Evolutionary conservation across 75 land plant species (phyloP).

Genomic region (Picea glauca): DNA sequence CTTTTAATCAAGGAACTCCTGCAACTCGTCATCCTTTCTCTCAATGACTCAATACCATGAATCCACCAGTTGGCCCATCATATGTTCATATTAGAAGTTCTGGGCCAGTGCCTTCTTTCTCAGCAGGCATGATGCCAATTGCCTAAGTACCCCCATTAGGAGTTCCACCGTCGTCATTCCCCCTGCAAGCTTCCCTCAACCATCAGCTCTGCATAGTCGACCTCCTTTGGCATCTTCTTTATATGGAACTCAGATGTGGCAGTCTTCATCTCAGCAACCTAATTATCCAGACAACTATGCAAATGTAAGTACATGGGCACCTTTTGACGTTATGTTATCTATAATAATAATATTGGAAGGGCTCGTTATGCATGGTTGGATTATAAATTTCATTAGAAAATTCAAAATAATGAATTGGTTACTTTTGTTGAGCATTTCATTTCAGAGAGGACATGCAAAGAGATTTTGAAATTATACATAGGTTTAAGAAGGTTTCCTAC

Average conservation of each 20-base stretch:
- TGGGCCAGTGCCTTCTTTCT: not conserved
- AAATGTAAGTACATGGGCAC: no score
- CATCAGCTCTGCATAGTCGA: no score
- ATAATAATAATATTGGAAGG: no score
- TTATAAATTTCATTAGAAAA: not conserved
- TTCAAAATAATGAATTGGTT: not conserved
- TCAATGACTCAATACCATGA: not conserved
- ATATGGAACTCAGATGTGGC: no score
- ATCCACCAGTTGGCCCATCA: not conserved
- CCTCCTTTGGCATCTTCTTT: no score
- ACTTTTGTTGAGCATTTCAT: not conserved
- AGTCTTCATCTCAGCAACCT: no score
- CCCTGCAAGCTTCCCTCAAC: no score
- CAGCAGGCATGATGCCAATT: not conserved
- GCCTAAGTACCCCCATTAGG: not conserved
- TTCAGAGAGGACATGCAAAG: not conserved
- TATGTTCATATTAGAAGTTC: not conserved
- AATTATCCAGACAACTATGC: no score
- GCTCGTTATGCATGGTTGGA: not conserved
- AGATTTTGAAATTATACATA: not conserved
- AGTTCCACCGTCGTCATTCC: not conserved
- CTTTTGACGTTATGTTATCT: no score
- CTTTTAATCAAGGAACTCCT: not conserved
- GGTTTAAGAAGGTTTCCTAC: not conserved
- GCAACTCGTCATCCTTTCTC: not conserved